Percentiles rank a stretch among this genome's conserved stretches.
phyloP scores from a whole-genome alignment of 2,329 filamentous ascomycete species.

The Calonectria naviculata region DNA sequence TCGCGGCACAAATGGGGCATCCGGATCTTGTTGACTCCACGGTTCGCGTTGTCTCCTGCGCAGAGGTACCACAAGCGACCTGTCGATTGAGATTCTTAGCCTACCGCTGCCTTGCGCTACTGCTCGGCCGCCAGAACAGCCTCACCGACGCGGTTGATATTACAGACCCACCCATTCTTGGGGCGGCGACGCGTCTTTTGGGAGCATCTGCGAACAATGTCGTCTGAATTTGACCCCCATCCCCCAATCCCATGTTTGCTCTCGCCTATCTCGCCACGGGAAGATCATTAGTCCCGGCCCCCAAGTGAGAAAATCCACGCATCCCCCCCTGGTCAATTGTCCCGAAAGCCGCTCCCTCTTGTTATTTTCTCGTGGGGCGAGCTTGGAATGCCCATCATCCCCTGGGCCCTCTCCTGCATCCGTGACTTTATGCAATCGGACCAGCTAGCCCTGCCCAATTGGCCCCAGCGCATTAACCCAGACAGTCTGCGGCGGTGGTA shows the following conservation, averaged over 20 bases:
- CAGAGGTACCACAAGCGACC: constrained; percentile 27
- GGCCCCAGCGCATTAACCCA: constrained; percentile 22
- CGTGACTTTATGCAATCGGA: constrained; percentile 15
- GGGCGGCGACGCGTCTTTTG: constrained; percentile 17
- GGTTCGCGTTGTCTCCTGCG: constrained; percentile 20
- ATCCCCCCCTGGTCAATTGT: constrained; percentile 26
- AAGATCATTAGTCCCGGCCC: constrained; percentile 34
- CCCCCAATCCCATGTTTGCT: constrained; percentile 20
- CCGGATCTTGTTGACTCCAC: constrained; percentile 18
- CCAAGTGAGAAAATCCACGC: constrained; percentile 28
- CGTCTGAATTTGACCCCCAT: constrained; percentile 14
- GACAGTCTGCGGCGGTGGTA: neutral
- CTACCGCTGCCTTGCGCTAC: constrained; percentile 24
- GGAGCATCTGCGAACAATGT: constrained; percentile 5
- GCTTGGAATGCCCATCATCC: neutral
- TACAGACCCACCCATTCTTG: constrained; percentile 19
- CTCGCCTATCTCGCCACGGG: constrained; percentile 42
- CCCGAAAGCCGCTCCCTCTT: neutral
- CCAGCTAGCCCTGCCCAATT: constrained; percentile 26
- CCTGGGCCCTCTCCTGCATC: neutral
- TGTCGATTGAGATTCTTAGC: constrained; percentile 20
- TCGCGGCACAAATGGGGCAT: constrained; percentile 9
- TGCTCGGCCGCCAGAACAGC: constrained; percentile 29
- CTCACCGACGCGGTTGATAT: constrained; percentile 41
- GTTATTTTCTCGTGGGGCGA: constrained; percentile 7